Evolutionary conservation across 371 early-diverging fungal genomes (phyloP).

Genomic region (Syncephalastrum sp.): DNA sequence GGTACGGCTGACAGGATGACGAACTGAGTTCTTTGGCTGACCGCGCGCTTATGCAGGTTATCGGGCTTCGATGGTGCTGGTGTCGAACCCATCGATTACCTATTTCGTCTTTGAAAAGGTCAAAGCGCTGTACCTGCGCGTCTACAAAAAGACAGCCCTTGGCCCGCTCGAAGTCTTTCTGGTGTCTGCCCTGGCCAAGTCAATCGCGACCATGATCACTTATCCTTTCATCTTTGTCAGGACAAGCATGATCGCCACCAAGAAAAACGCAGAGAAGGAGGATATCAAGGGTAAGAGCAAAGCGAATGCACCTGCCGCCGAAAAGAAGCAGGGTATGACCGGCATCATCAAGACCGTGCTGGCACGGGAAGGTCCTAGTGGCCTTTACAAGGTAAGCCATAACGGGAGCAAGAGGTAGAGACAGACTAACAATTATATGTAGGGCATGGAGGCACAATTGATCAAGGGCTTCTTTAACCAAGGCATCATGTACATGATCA

Average conservation of each 20-base stretch:
- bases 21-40: background rate
- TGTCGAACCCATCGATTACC: conserved; percentile 62
- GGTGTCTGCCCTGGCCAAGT: conserved; percentile 57
- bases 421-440: background rate
- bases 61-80: conserved; percentile 56
- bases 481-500: conserved; percentile 68
- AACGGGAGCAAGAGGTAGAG: background rate
- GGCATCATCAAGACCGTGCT: conserved; percentile 43
- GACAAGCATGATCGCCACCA: conserved; percentile 39
- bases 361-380: conserved; percentile 42
- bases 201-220: conserved; percentile 57
- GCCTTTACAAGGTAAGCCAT: conserved; percentile 48
- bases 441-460: conserved; percentile 56
- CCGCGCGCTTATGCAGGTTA: conserved; percentile 34
- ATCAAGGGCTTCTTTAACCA: conserved; percentile 65
- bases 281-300: conserved; percentile 15
- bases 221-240: conserved; percentile 62
- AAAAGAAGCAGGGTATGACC: conserved; percentile 36
- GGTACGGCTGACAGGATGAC: conserved; percentile 19
- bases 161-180: conserved; percentile 52
- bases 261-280: conserved; percentile 1
- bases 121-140: conserved; percentile 36
- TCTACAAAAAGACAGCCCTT: conserved; percentile 29
- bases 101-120: conserved; percentile 62
- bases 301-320: conserved; percentile 1